Conservation (phyloP, 1,284 basidiomycete species). For the Papiliotrema laurentii region DNA sequence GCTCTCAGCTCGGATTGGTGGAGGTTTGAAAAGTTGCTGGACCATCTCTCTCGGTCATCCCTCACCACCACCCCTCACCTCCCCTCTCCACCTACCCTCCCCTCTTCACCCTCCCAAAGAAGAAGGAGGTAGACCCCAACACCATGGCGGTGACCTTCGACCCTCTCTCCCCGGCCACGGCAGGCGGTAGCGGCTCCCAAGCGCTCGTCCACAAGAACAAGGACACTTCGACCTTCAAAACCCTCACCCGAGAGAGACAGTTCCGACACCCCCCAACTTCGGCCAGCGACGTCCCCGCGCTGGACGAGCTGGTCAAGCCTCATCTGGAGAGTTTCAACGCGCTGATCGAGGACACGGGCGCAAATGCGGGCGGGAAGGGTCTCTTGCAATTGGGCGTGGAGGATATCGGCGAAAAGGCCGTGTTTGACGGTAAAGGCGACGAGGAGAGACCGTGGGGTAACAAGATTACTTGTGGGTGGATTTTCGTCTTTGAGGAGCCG, state of each 20-base stretch:
- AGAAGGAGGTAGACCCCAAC: neutral
- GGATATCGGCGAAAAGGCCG: constrained; percentile 83
- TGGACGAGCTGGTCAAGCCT: constrained; percentile 90
- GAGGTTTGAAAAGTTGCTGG: too few species aligned
- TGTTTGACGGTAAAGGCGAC: constrained; percentile 78
- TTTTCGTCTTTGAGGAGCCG: neutral
- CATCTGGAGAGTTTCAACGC: constrained; percentile 97
- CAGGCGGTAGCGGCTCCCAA: constrained; percentile 19
- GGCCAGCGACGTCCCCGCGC: constrained; percentile 68
- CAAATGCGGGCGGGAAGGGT: constrained; percentile 67
- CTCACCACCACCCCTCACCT: too few species aligned
- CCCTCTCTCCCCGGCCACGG: constrained; percentile 36
- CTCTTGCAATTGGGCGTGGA: constrained; percentile 73
- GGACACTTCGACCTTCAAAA: constrained; percentile 63
- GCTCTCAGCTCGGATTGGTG: too few species aligned
- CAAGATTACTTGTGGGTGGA: constrained; percentile 66
- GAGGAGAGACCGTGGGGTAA: constrained; percentile 67
- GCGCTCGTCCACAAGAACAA: too few species aligned
- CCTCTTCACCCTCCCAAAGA: neutral
- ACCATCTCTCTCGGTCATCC: too few species aligned
- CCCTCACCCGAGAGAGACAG: constrained; percentile 72
- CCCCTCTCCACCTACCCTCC: too few species aligned
- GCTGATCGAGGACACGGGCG: constrained; percentile 74
- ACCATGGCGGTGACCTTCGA: constrained; percentile 24
- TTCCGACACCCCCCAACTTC: constrained; percentile 74